phyloP scores from a whole-genome alignment of 1,284 basidiomycete genomes.

The Pseudozyma sp. region DNA sequence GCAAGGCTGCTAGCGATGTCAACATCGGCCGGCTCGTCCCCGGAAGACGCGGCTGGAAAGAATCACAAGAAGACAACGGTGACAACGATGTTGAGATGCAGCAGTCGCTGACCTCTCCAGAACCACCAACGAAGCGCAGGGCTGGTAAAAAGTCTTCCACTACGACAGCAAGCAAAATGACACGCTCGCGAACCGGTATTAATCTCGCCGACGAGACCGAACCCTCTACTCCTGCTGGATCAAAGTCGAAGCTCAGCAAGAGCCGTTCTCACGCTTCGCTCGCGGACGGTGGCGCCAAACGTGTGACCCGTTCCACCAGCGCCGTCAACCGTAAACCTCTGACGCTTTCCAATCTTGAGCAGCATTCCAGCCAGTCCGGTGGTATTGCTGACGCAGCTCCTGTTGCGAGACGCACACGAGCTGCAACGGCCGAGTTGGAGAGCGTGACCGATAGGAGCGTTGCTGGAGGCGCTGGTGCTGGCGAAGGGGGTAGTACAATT shows the following conservation, averaged over 20 bases:
- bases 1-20: conserved; percentile 2
- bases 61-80: conserved; percentile 17
- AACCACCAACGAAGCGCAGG: conserved; percentile 33
- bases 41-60: conserved; percentile 36
- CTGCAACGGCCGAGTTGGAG: conserved; percentile 44
- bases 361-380: conserved; percentile 13
- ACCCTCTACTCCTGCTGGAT: not conserved
- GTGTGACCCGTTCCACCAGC: conserved; percentile 36
- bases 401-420: conserved; percentile 41
- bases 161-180: conserved; percentile 17
- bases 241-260: conserved; percentile 15
- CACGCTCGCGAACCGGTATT: conserved; percentile 28
- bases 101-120: conserved; percentile 12
- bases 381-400: conserved; percentile 16
- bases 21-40: conserved; percentile 46
- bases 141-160: conserved; percentile 20
- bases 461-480: conserved; percentile 4
- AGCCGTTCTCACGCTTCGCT: conserved; percentile 19
- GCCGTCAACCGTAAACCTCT: conserved; percentile 46
- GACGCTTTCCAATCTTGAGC: conserved; percentile 45
- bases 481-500: conserved; percentile 32
- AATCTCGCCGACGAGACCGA: conserved; percentile 9
- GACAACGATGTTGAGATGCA: conserved; percentile 11
- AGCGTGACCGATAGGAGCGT: conserved; percentile 20
- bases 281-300: conserved; percentile 4